Base-by-base conservation (phyloP, 768 basidiomycete species). In the Russula compacta region DNA sequence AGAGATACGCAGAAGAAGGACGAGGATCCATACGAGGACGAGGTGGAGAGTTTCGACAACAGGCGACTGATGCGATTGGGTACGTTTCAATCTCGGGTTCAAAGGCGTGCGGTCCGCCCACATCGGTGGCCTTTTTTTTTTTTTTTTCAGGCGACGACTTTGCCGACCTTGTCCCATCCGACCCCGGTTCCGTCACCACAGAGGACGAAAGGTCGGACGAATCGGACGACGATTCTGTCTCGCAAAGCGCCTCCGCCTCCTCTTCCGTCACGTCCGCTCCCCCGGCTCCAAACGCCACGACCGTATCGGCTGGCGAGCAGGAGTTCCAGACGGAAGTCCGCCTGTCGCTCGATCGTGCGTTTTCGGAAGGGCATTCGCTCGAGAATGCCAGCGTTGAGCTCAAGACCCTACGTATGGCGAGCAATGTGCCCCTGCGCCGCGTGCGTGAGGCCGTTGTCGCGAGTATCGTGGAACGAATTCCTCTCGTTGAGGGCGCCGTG, bases 381-480 rank as follows among this genome's bases (percentile, higher is more conserved):
- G 92, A 95, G 67, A 93, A 97, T 71, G 93, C 94, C 1, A 80
- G 90, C 0, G 88, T 98, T 63, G 95, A 98, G 71, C 80, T 98
- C 61, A 93, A 95, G 76, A 97, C 95, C 47, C 81, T 99, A 48
- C 89, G 95, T 52, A 95, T 98, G 92, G 92, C 93, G 39, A 90
- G 87, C 68, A 98, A 98, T 68, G 95, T 98, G 32, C 82, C 90
- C 11, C 79, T 97, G 19, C 81, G 80, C n/a, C 79, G 84, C 53
- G 94, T 97, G 15, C 80, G 89, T 54, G 88, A 94, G 72, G 89
- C 88, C 15, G 91, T 98, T n/a, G 79, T 98, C 40, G 80, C 80
- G n/a, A 89, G 84, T 42, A 79, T 98, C 60, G 84, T 95, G 58
- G 83, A 84, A 61, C 81, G 81, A 61, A 85, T 94, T 49, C 76